A percentile compares a stretch with the other conserved stretches of the same genome.
Conservation (phyloP, 2,329 filamentous ascomycete genomes). For the Colletotrichum lentis region DNA sequence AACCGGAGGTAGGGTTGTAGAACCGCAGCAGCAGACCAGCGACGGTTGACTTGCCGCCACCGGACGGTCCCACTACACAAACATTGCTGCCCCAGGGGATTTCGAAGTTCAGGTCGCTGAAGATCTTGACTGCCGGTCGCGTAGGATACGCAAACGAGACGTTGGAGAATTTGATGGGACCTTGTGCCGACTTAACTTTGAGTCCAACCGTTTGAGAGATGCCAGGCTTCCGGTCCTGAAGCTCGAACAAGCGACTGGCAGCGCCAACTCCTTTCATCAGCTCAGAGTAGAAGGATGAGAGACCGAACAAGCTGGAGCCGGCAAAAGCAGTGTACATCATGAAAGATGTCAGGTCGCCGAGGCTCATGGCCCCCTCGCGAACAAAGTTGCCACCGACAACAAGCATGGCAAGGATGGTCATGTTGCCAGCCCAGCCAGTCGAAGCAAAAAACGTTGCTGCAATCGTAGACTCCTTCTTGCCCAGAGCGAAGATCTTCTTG, state of each 20-base stretch:
- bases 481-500: conserved; percentile 88
- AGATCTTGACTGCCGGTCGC: conserved; percentile 88
- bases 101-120: conserved; percentile 86
- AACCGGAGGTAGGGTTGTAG: conserved; percentile 81
- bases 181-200: conserved; percentile 83
- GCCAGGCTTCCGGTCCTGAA: conserved; percentile 87
- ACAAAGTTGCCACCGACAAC: conserved; percentile 93
- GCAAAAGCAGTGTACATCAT: conserved; percentile 96
- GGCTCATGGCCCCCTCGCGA: conserved; percentile 81
- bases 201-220: conserved; percentile 87
- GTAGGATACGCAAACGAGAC: conserved; percentile 94
- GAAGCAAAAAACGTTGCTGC: conserved; percentile 88
- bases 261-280: conserved; percentile 99
- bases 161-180: conserved; percentile 85
- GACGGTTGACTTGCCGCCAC: conserved; percentile 95
- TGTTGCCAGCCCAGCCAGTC: conserved; percentile 92
- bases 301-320: conserved; percentile 86
- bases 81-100: conserved; percentile 95
- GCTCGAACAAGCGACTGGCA: conserved; percentile 92
- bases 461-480: conserved; percentile 84
- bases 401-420: conserved; percentile 91
- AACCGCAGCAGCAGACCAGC: conserved; percentile 91
- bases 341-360: conserved; percentile 94
- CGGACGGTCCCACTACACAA: conserved; percentile 94
- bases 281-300: conserved; percentile 97